phyloP scores from a whole-genome alignment of 345 rosid species.

The Syzygium oleosum region DNA sequence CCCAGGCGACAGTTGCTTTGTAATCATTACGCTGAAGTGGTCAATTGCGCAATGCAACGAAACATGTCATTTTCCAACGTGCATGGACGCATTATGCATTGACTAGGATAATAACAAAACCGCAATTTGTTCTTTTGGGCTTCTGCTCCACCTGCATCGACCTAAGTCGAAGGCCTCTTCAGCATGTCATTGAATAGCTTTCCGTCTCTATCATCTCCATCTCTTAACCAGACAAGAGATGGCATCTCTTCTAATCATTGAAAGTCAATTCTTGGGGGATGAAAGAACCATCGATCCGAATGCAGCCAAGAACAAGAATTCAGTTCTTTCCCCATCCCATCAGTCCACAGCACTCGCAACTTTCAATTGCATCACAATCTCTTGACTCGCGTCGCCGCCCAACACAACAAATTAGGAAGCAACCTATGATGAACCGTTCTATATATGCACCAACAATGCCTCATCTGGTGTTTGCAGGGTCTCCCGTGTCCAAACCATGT shows the following conservation, averaged over 20 bases:
- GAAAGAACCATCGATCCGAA: neutral
- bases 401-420: neutral
- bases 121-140: neutral
- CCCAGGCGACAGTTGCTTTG: neutral
- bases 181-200: neutral
- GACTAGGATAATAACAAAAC: neutral
- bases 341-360: neutral
- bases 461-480: neutral
- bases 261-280: neutral
- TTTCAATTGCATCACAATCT: too few species aligned
- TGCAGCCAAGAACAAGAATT: neutral
- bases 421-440: neutral
- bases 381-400: too few species aligned
- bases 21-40: neutral
- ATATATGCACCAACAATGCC: neutral
- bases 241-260: neutral
- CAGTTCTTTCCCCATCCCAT: neutral
- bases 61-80: neutral
- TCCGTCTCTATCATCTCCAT: neutral
- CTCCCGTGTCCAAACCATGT: constrained; percentile 1
- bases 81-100: neutral
- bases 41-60: neutral
- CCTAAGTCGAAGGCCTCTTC: neutral
- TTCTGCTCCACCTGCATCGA: neutral
- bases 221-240: neutral